Percentiles rank a stretch among this genome's conserved stretches.
phyloP scores from a whole-genome alignment of 495 filamentous ascomycete species.

The Lasiosphaeria miniovina region DNA sequence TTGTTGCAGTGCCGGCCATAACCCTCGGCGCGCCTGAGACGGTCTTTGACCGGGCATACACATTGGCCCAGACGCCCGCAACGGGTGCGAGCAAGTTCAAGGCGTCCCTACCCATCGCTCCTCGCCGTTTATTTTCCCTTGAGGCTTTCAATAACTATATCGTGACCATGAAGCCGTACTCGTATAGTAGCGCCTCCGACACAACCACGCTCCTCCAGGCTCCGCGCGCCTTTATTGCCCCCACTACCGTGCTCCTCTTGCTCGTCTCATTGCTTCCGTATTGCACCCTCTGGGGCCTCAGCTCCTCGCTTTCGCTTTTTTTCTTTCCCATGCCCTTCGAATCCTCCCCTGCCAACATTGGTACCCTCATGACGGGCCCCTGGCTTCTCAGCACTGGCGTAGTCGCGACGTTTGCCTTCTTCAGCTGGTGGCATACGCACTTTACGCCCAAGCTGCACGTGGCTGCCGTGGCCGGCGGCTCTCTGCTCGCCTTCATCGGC shows the following conservation, averaged over 20 bases:
- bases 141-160: constrained; percentile 33
- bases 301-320: constrained; percentile 42
- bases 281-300: constrained; percentile 41
- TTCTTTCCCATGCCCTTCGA: constrained; percentile 45
- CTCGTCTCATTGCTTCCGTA: constrained; percentile 40
- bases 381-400: constrained; percentile 36
- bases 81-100: constrained; percentile 24
- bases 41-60: constrained; percentile 38
- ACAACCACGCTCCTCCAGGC: constrained; percentile 34
- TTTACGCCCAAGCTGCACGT: constrained; percentile 31
- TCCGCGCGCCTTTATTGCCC: constrained; percentile 43
- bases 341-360: constrained; percentile 36
- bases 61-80: constrained; percentile 28
- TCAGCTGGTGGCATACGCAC: constrained; percentile 18
- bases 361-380: constrained; percentile 41
- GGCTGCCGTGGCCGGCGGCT: constrained; percentile 30
- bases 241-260: constrained; percentile 43
- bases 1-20: constrained; percentile 42
- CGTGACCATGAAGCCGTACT: constrained; percentile 38
- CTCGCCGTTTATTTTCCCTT: constrained; percentile 27
- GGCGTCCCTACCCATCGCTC: constrained; percentile 31
- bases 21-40: constrained; percentile 50
- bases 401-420: constrained; percentile 24
- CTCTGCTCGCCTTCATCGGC: constrained; percentile 37
- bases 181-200: constrained; percentile 28